These are phyloP conservation scores for Plasmopara viticola DNA, from an alignment of 352 stramenopile genomes.

Conservation along the genomic window DNA sequence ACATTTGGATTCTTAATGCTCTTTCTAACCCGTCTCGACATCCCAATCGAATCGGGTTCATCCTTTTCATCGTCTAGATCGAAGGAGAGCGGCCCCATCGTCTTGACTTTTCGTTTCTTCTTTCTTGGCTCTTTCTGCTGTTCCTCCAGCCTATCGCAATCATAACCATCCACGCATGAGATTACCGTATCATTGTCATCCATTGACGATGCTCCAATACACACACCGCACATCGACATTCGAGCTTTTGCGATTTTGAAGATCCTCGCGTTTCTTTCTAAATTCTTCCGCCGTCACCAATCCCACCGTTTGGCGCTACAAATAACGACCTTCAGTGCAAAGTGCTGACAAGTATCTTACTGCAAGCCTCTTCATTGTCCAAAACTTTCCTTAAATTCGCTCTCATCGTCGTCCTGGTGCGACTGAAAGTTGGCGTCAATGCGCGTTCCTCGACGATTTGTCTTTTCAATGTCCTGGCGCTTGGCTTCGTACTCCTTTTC, in stretches of 20 bases:
- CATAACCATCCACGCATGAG: neutral
- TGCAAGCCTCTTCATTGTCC: neutral
- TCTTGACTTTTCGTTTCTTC: constrained; percentile 75
- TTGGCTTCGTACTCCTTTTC: constrained; percentile 92
- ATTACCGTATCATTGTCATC: neutral
- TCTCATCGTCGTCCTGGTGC: constrained; percentile 70
- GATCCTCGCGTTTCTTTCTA: constrained; percentile 76
- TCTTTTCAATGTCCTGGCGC: constrained; percentile 86
- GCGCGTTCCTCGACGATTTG: constrained; percentile 66
- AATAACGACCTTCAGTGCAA: neutral
- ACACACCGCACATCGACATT: constrained; percentile 22
- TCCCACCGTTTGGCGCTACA: constrained; percentile 80
- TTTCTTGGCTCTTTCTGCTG: constrained; percentile 29
- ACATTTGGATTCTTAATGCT: constrained; percentile 91
- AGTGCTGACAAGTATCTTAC: neutral
- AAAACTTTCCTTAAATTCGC: constrained; percentile 71
- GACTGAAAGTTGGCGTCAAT: constrained; percentile 92
- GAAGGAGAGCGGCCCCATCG: constrained; percentile 65
- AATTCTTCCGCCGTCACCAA: constrained; percentile 95
- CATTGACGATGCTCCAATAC: constrained; percentile 4
- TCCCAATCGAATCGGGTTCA: constrained; percentile 21
- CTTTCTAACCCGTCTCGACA: constrained; percentile 45
- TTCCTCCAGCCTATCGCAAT: constrained; percentile 24
- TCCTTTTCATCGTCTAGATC: constrained; percentile 76
- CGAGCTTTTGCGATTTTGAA: constrained; percentile 40